Percentiles rank a stretch among this genome's conserved stretches.
phyloP scores from a whole-genome alignment of 805 yeast species.

The Blastobotrys terrestris region DNA sequence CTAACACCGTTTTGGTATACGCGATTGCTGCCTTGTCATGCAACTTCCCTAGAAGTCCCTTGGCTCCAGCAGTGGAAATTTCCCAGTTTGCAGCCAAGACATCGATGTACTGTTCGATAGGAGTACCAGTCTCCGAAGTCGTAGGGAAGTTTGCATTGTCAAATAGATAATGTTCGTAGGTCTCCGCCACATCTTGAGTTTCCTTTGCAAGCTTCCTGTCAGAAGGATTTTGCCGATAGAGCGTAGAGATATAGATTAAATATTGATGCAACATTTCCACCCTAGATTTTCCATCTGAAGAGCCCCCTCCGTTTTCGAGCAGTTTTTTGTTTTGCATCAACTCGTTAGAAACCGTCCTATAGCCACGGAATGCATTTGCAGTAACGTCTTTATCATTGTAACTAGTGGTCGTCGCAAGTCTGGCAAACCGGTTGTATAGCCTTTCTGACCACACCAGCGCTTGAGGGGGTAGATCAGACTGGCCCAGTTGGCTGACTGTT shows the following conservation, averaged over 20 bases:
- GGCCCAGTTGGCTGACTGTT: conserved; percentile 7
- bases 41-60: conserved; percentile 3
- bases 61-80: conserved; percentile 11
- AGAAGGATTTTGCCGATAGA: conserved; percentile 2
- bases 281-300: not conserved
- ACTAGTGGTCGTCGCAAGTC: conserved; percentile 10
- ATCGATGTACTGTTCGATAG: conserved; percentile 20
- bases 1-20: conserved; percentile 15
- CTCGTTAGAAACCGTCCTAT: conserved; percentile 9
- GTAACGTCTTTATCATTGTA: conserved; percentile 12
- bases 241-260: conserved; percentile 5
- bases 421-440: conserved; percentile 23
- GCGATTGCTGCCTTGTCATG: conserved; percentile 8
- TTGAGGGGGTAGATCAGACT: conserved; percentile 25
- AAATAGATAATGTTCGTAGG: conserved; percentile 15
- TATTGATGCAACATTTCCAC: not conserved
- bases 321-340: conserved; percentile 7
- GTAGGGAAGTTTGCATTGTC: conserved; percentile 15
- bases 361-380: conserved; percentile 14
- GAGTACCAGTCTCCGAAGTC: conserved; percentile 19
- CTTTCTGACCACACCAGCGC: conserved; percentile 38
- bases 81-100: conserved; percentile 22
- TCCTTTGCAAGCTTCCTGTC: conserved; percentile 10
- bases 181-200: conserved; percentile 9
- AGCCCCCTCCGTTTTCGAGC: not conserved